Evolutionary conservation across 805 yeast genomes (phyloP), one percentile per base, ranked within the genome.

Genomic region (Hanseniaspora valbyensis): DNA sequence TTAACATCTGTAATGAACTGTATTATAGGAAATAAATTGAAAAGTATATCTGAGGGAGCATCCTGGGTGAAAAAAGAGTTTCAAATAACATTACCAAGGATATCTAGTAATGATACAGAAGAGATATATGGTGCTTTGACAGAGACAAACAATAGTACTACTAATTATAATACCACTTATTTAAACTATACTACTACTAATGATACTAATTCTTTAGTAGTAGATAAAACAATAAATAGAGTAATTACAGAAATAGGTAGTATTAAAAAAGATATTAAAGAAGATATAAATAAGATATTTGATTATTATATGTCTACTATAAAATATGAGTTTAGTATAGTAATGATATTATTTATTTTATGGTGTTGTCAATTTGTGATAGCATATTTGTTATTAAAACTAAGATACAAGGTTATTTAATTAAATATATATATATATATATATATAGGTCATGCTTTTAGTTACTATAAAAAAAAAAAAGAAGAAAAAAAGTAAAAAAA

Each of bases 31-130:
- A 70, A 81, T 44, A 92, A 90, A 58, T 62, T 90, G 6, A 70
- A 70, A 13, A 70, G 73, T 21, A 68, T 87, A 2, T 83, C 83
- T 55, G 60, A 74, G 28, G 97, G 94, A 0, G 65, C 89, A 50
- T 74, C 80, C 1, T 92, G 96, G 96, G 67, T 88, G 1, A 70
- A 81, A 56, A 68, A 80, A 32, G 69, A 83, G 54, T 70, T 88
- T 2, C 69, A 76, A 14, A 64, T 88, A 2, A 55, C 67, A 0
- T 60, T 86, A 1, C 95, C 95, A 0, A 57, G 69, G 38, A 63
- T 80, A 14, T 22, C 30, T 1, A 4, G 10, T 1, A 10, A 13
- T 14, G 68, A 68, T 42, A 62, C 61, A 10, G 54, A 61, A 4
- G 66, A 66, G 22, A 49, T 71, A 2, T 39, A 59, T 6, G 36